phyloP scores from a whole-genome alignment of 495 filamentous ascomycete species.

The Pyronema domesticum region DNA sequence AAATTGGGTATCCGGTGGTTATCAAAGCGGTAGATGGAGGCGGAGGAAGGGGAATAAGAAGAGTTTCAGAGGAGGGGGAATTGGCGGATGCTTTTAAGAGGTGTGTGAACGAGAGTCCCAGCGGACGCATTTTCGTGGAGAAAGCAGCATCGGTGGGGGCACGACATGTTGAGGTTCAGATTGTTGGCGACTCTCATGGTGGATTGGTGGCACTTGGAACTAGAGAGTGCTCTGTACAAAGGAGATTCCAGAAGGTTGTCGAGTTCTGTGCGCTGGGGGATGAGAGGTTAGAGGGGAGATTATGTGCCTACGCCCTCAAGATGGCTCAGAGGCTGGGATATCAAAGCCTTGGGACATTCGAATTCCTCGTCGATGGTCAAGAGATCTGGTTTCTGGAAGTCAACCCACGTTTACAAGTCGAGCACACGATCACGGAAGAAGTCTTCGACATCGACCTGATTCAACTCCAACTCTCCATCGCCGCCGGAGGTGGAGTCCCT shows the following conservation, averaged over 20 bases:
- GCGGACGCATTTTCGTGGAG: conserved; percentile 22
- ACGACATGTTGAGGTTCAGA: conserved; percentile 41
- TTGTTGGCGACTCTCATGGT: conserved; percentile 37
- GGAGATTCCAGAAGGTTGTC: conserved; percentile 41
- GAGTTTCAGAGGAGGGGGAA: conserved; percentile 27
- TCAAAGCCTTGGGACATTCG: conserved; percentile 42
- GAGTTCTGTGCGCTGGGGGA: conserved; percentile 24
- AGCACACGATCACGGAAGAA: conserved; percentile 47
- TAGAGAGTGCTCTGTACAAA: conserved; percentile 42
- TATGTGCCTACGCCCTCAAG: conserved; percentile 29
- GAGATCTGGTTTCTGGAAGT: conserved; percentile 52
- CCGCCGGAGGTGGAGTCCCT: not conserved
- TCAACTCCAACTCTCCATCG: conserved; percentile 18
- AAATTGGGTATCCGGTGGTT: no score
- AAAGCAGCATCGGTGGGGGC: conserved; percentile 33
- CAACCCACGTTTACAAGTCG: conserved; percentile 50
- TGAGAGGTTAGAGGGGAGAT: conserved; percentile 28
- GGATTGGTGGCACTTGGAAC: conserved; percentile 38
- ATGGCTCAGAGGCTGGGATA: conserved; percentile 37
- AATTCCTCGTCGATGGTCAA: conserved; percentile 43
- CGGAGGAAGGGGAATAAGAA: conserved; percentile 34
- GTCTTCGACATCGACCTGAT: conserved; percentile 44
- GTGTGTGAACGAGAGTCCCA: conserved; percentile 21
- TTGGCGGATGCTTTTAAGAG: conserved; percentile 30
- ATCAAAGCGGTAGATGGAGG: conserved; percentile 27